Conservation (phyloP, 176 grass and related monocot species). For the Avena eriantha region DNA sequence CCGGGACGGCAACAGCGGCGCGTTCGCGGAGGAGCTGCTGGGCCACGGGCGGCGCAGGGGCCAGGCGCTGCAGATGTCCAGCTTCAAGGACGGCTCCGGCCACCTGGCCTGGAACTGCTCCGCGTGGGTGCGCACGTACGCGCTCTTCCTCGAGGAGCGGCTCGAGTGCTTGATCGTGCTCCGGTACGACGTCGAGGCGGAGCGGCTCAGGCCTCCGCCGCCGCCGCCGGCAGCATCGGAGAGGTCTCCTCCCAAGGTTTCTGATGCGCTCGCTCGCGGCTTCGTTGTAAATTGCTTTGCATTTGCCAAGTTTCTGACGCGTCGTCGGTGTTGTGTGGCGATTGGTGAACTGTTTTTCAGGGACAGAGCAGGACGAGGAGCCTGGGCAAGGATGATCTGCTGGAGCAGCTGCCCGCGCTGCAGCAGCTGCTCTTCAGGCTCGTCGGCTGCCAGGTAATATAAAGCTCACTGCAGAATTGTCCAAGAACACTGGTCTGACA, state of each 20-base stretch:
- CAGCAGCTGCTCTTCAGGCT: no score
- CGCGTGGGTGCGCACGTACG: constrained; percentile 87
- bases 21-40: constrained; percentile 83
- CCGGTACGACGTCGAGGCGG: constrained; percentile 80
- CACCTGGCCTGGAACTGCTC: constrained; percentile 92
- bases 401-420: no score
- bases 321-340: not conserved
- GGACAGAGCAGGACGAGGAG: constrained; percentile 75
- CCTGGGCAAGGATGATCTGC: constrained; percentile 24
- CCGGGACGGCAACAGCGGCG: constrained; percentile 72
- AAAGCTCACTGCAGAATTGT: no score
- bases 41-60: constrained; percentile 62
- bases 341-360: constrained; percentile 28
- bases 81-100: constrained; percentile 90
- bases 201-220: constrained; percentile 56
- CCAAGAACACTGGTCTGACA: not conserved
- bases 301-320: not conserved
- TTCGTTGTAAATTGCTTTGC: not conserved
- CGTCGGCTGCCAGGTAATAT: no score
- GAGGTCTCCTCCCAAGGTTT: constrained; percentile 54
- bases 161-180: constrained; percentile 80
- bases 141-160: constrained; percentile 92
- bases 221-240: constrained; percentile 15
- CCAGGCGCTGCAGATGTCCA: constrained; percentile 72
- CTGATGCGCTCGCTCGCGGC: not conserved